Conservation (phyloP, 192 early-diverging fungal genomes). For the Powellomyces hirtus region DNA sequence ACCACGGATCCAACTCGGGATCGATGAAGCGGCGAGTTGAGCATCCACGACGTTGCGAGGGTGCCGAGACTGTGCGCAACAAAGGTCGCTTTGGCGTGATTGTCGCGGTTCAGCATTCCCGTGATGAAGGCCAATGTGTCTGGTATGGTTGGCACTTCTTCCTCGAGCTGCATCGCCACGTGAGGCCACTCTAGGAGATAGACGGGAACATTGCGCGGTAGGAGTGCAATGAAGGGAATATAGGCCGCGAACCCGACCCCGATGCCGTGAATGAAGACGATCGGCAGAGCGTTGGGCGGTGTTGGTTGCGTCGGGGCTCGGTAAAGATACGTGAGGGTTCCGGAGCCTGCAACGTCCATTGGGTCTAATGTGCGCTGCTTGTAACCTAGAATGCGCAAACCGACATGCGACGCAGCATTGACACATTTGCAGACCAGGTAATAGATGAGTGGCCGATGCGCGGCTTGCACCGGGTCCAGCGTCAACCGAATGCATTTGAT, state of each 20-base stretch:
- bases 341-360: background rate
- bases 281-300: constrained; percentile 1
- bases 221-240: constrained; percentile 48
- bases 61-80: constrained; percentile 66
- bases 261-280: constrained; percentile 45
- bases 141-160: constrained; percentile 51
- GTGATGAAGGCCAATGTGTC: constrained; percentile 52
- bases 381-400: constrained; percentile 3
- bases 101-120: constrained; percentile 43
- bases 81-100: constrained; percentile 53
- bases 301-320: constrained; percentile 3
- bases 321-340: background rate
- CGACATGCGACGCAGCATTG: background rate
- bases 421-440: constrained; percentile 41
- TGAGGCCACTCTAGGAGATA: constrained; percentile 52
- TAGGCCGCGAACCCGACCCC: constrained; percentile 62
- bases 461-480: constrained; percentile 56
- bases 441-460: constrained; percentile 57
- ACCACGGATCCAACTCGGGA: constrained; percentile 22
- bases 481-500: constrained; percentile 52
- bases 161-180: constrained; percentile 64
- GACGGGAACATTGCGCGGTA: constrained; percentile 34
- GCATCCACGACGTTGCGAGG: constrained; percentile 53
- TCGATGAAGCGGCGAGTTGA: constrained; percentile 7
- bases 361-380: background rate